Evolutionary conservation across 306 rosid species (phyloP).

Genomic region (cucumber (Cucumis sativus)): DNA sequence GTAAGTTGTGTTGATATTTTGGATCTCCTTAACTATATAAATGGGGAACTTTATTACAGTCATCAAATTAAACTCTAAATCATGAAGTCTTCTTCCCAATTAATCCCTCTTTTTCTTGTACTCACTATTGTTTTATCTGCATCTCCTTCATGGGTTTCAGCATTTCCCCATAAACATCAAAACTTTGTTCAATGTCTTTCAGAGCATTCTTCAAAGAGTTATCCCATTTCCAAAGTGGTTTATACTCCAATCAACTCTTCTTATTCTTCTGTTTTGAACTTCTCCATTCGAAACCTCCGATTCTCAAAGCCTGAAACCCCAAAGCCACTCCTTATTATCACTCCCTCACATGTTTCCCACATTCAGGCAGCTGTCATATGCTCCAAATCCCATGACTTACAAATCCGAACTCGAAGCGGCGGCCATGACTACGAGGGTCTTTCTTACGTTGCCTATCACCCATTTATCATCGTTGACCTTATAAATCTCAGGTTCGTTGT

Average conservation of each 20-base stretch:
- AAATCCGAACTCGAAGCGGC: background rate
- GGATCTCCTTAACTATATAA: background rate
- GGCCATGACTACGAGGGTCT: constrained; percentile 11
- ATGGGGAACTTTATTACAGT: background rate
- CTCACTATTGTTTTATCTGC: background rate
- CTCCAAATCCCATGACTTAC: background rate
- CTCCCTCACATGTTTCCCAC: background rate
- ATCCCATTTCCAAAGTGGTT: background rate
- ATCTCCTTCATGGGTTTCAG: background rate
- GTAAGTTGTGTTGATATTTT: background rate
- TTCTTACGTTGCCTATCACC: constrained; percentile 1
- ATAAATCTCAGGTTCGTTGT: constrained; percentile 13
- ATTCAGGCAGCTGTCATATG: background rate
- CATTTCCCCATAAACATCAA: background rate
- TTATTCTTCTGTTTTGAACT: background rate
- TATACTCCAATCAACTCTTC: background rate
- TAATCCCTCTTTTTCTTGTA: background rate
- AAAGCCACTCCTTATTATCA: background rate
- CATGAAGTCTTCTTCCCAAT: background rate
- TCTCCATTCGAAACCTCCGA: background rate
- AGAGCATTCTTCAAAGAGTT: background rate
- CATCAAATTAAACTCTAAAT: background rate
- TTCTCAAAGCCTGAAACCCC: background rate
- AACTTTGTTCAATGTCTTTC: background rate
- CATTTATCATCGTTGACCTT: constrained; percentile 26